Conservation (phyloP, 805 yeast genomes). For the Tetrapisispora arboricola region DNA sequence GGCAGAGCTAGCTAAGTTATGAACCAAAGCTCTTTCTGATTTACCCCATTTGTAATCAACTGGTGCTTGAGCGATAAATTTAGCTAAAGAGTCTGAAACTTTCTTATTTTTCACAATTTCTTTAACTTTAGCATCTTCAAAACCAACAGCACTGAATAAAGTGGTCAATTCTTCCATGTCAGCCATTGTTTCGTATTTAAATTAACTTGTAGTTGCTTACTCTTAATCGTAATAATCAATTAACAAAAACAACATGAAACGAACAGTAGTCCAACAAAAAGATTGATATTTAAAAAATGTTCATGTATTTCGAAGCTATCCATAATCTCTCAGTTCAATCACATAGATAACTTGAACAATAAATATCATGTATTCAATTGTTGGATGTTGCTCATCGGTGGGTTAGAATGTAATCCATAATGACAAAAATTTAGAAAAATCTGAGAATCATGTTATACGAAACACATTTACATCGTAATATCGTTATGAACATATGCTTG, state of each 20-base stretch:
- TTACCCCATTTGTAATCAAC: slow-evolving; percentile 39
- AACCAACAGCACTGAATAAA: slow-evolving; percentile 40
- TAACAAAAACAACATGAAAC: no score
- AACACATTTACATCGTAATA: no score
- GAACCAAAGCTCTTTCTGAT: slow-evolving; percentile 53
- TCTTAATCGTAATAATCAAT: background rate
- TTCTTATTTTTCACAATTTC: slow-evolving; percentile 82
- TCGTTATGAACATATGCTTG: no score
- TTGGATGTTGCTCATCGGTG: background rate
- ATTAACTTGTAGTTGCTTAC: background rate
- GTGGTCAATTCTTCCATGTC: slow-evolving; percentile 30
- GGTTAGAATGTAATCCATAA: background rate
- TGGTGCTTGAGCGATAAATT: slow-evolving; percentile 40
- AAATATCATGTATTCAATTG: background rate
- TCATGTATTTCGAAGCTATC: no score
- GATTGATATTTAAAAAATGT: no score
- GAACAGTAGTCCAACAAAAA: no score
- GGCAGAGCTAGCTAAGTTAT: slow-evolving; percentile 62
- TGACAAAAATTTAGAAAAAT: background rate
- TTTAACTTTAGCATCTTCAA: slow-evolving; percentile 60
- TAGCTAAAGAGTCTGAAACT: slow-evolving; percentile 59
- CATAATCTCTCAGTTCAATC: no score
- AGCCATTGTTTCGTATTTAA: slow-evolving; percentile 9
- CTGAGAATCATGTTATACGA: background rate
- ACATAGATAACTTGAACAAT: no score